Evolutionary conservation across 345 rosid species (phyloP).

Genomic region (Trapa incisa): DNA sequence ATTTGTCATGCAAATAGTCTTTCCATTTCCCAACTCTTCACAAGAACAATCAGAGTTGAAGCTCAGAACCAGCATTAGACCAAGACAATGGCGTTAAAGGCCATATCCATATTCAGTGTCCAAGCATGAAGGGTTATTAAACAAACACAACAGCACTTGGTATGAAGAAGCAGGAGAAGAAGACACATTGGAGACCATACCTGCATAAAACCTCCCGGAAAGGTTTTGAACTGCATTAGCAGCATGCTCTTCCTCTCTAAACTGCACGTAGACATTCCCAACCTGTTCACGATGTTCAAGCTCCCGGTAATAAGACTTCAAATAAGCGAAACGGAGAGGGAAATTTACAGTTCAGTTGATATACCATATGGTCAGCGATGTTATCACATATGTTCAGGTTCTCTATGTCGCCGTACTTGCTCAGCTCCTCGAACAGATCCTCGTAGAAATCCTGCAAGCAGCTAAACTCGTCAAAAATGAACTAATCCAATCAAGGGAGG

Average conservation of each 20-base stretch:
- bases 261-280: conserved; percentile 52
- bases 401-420: conserved; percentile 41
- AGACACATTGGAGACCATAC: conserved; percentile 6
- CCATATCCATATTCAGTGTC: no score
- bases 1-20: not conserved
- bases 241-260: conserved; percentile 53
- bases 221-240: conserved; percentile 35
- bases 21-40: not conserved
- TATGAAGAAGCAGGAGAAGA: not conserved
- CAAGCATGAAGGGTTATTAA: no score
- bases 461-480: not conserved
- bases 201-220: conserved; percentile 40
- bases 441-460: conserved; percentile 29
- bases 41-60: not conserved
- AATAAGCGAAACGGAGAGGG: not conserved
- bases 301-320: no score
- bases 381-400: conserved; percentile 46
- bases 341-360: not conserved
- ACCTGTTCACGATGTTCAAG: conserved; percentile 20
- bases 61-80: not conserved
- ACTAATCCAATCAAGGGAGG: not conserved
- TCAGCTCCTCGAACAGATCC: conserved; percentile 42
- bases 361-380: conserved; percentile 49
- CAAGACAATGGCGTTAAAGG: not conserved
- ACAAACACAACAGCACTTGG: no score